A percentile compares a stretch with the other conserved stretches of the same genome.
Conservation (phyloP, 495 filamentous ascomycete species). For the Penicillium subrubescens region DNA sequence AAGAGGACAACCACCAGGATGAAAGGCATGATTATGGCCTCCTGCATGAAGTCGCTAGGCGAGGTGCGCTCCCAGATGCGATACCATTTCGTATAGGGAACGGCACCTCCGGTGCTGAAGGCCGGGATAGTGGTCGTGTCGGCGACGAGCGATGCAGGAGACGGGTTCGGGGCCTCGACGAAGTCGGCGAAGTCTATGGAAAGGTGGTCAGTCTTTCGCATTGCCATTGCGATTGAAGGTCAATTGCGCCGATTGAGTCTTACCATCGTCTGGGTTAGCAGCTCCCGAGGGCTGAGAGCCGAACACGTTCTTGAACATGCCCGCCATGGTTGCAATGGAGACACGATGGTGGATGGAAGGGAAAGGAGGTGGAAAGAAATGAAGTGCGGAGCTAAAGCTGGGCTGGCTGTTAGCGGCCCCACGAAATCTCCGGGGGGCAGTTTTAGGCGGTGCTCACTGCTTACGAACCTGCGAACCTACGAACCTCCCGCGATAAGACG, state of each 20-base stretch:
- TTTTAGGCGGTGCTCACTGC: slow-evolving; percentile 16
- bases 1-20: slow-evolving; percentile 72
- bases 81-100: slow-evolving; percentile 93
- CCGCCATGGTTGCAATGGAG: slow-evolving; percentile 57
- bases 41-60: slow-evolving; percentile 79
- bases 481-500: not conserved
- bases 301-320: slow-evolving; percentile 67
- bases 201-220: slow-evolving; percentile 5
- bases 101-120: slow-evolving; percentile 48
- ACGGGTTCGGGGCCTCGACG: slow-evolving; percentile 65
- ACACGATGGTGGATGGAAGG: slow-evolving; percentile 23
- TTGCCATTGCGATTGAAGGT: not conserved
- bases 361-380: slow-evolving; percentile 36
- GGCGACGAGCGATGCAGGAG: slow-evolving; percentile 53
- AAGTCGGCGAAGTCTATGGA: slow-evolving; percentile 77
- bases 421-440: slow-evolving; percentile 26
- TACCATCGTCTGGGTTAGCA: slow-evolving; percentile 63
- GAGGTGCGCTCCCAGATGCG: slow-evolving; percentile 88
- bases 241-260: slow-evolving; percentile 28
- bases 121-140: slow-evolving; percentile 45
- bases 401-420: slow-evolving; percentile 30
- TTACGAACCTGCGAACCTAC: not conserved
- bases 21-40: slow-evolving; percentile 77
- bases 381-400: slow-evolving; percentile 34
- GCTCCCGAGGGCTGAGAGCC: slow-evolving; percentile 59